Conservation (phyloP, 2,329 filamentous ascomycete species). For the Fusarium sp. region DNA sequence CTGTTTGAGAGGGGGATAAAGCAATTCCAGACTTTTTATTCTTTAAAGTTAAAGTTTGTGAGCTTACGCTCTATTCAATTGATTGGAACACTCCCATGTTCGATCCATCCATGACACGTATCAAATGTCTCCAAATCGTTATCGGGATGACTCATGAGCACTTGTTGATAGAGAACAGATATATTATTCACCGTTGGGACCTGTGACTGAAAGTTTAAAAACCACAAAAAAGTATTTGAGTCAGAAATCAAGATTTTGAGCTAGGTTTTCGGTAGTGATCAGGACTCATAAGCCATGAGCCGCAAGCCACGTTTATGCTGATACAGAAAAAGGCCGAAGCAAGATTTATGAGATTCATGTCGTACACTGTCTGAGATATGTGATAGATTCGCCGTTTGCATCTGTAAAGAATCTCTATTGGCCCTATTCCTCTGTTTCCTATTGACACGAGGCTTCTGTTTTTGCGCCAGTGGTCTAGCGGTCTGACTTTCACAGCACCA, state of each 20-base stretch:
- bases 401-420: no score
- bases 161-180: fast-evolving
- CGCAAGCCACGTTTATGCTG: neutral
- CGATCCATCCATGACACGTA: neutral
- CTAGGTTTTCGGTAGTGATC: neutral
- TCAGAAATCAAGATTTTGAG: neutral
- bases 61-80: neutral
- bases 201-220: neutral
- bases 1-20: neutral
- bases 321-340: neutral
- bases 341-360: no score
- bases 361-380: no score
- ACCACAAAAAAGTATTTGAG: neutral
- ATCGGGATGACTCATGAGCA: neutral
- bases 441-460: no score
- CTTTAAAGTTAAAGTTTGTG: no score
- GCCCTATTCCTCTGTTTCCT: no score
- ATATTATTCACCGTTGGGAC: neutral
- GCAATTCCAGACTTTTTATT: neutral
- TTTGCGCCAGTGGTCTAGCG: no score
- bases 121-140: no score
- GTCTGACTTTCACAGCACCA: no score
- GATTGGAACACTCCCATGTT: neutral
- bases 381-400: no score
- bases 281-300: neutral